Conservation (phyloP, 345 rosid species). For the Dimocarpus longan region DNA sequence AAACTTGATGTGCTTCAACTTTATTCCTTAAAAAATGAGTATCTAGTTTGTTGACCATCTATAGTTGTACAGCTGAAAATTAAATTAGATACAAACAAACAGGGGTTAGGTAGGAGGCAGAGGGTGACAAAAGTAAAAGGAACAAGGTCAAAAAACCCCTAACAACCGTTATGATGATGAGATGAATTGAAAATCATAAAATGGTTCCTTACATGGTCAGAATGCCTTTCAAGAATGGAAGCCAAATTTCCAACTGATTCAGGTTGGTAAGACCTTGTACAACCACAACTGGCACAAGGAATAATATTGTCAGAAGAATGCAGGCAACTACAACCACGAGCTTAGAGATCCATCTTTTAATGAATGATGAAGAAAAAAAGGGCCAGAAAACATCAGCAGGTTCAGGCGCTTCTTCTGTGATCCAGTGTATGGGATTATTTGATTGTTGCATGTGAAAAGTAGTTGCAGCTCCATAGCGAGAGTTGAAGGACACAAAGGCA, state of each 20-base stretch:
- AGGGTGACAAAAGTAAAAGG: background rate
- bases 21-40: background rate
- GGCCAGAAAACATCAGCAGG: conserved; percentile 96
- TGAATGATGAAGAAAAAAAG: conserved; percentile 84
- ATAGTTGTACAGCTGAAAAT: background rate
- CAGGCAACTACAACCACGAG: conserved; percentile 66
- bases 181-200: conserved; percentile 12
- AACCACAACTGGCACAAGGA: conserved; percentile 85
- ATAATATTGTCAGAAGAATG: conserved; percentile 74
- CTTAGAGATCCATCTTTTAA: conserved; percentile 81
- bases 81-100: background rate
- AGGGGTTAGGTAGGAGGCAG: background rate
- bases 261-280: conserved; percentile 98
- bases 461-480: conserved; percentile 82
- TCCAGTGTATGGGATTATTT: conserved; percentile 81
- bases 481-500: conserved; percentile 95
- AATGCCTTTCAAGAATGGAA: conserved; percentile 80
- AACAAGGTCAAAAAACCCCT: background rate
- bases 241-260: conserved; percentile 66
- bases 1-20: background rate
- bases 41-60: background rate
- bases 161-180: background rate
- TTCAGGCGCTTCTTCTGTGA: conserved; percentile 85
- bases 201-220: conserved; percentile 62
- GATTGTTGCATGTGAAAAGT: conserved; percentile 81